Percentiles rank a stretch among this genome's conserved stretches.
Conservation (phyloP, 2,329 filamentous ascomycete species). For the Aspergillus amoenus region DNA sequence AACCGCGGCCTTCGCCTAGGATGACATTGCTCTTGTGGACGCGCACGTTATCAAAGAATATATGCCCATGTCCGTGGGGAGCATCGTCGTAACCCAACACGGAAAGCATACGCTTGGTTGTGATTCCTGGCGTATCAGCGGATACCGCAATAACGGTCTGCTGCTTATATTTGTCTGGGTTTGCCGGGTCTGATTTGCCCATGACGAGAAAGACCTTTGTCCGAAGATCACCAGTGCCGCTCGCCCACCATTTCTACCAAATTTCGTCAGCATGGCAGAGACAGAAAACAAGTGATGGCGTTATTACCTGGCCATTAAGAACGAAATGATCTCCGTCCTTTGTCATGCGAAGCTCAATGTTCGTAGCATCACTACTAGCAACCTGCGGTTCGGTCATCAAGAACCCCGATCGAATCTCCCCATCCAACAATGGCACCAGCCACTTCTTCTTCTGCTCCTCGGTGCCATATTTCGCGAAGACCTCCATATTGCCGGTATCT, state of each 20-base stretch:
- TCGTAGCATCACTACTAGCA: constrained; percentile 86
- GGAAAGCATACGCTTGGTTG: constrained; percentile 84
- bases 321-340: constrained; percentile 85
- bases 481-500: constrained; percentile 95
- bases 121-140: constrained; percentile 76
- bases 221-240: constrained; percentile 85
- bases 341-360: constrained; percentile 80
- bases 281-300: neutral
- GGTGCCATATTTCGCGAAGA: constrained; percentile 86
- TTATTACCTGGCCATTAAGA: constrained; percentile 64
- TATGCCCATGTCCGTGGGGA: constrained; percentile 92
- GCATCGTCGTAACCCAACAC: constrained; percentile 97
- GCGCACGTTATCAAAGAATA: constrained; percentile 84
- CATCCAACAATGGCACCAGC: constrained; percentile 77
- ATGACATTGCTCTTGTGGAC: constrained; percentile 82
- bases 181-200: constrained; percentile 80
- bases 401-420: constrained; percentile 84
- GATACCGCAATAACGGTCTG: constrained; percentile 93
- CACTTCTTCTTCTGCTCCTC: constrained; percentile 81
- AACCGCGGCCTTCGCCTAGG: constrained; percentile 87
- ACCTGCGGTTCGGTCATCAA: constrained; percentile 92
- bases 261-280: neutral
- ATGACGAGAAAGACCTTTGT: constrained; percentile 95
- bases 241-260: constrained; percentile 97
- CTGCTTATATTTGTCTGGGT: constrained; percentile 78